Evolutionary conservation across 768 basidiomycete genomes (phyloP).

Genomic region (Coprinellus aureogranulatus): DNA sequence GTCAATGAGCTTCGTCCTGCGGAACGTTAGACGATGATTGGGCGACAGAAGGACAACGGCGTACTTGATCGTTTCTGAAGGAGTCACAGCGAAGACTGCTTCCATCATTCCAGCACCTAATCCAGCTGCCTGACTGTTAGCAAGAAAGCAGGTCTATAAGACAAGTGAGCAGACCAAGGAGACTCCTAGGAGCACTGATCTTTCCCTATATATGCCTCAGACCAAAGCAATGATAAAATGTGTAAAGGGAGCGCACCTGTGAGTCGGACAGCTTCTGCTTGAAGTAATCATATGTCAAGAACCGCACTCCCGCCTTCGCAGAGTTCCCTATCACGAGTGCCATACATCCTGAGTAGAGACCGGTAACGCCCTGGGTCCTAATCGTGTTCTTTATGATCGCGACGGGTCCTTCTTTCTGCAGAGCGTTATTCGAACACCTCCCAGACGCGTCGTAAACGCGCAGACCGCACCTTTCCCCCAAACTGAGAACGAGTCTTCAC

Average conservation of each 20-base stretch:
- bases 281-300: conserved; percentile 92
- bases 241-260: conserved; percentile 50
- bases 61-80: conserved; percentile 97
- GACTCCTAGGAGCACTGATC: conserved; percentile 80
- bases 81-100: conserved; percentile 92
- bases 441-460: neutral
- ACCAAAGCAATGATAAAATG: conserved; percentile 2
- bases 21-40: neutral
- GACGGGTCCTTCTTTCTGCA: conserved; percentile 62
- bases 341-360: conserved; percentile 90
- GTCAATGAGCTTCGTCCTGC: conserved; percentile 94
- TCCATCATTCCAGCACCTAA: conserved; percentile 89
- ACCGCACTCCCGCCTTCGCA: conserved; percentile 92
- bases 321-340: conserved; percentile 92
- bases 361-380: conserved; percentile 68
- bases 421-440: neutral
- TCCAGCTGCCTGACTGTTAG: conserved; percentile 47
- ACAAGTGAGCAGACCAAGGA: conserved; percentile 54
- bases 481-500: conserved; percentile 96
- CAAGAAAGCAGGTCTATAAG: neutral
- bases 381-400: conserved; percentile 75
- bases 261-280: conserved; percentile 79
- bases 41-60: conserved; percentile 23
- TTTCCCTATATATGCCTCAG: conserved; percentile 63
- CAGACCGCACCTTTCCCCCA: conserved; percentile 59